phyloP scores from a whole-genome alignment of 805 yeast genomes.

The Saccharomycopsis sp. region DNA sequence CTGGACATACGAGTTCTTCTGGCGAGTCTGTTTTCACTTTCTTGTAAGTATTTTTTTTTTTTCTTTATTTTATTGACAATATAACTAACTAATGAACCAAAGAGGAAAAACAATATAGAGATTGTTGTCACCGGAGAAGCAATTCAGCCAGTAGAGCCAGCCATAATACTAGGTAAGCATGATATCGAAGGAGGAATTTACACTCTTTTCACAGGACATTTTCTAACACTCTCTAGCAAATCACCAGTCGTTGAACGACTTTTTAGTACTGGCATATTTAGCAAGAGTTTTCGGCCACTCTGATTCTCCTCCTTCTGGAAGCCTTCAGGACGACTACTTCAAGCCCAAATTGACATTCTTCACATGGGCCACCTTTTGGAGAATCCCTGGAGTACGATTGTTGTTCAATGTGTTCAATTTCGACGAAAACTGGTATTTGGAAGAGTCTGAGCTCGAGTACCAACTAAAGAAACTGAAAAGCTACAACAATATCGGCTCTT shows the following conservation, averaged over 20 bases:
- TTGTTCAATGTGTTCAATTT: conserved; percentile 41
- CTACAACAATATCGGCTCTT: conserved; percentile 28
- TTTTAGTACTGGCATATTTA: conserved; percentile 16
- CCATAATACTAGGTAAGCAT: conserved; percentile 9
- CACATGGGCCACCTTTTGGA: conserved; percentile 64
- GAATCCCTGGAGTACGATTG: conserved; percentile 48
- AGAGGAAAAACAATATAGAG: conserved; percentile 18
- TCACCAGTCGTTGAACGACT: conserved; percentile 17
- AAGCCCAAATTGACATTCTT: conserved; percentile 50
- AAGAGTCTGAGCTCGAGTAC: conserved; percentile 31
- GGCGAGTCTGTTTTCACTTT: conserved; percentile 14
- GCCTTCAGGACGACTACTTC: background rate
- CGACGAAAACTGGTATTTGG: conserved; percentile 63
- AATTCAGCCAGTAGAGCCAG: conserved; percentile 10
- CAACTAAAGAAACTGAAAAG: conserved; percentile 27
- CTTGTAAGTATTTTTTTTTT: conserved; percentile 9
- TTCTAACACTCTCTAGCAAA: conserved; percentile 4
- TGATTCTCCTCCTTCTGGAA: background rate
- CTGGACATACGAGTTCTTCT: conserved; percentile 9
- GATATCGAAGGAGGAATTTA: background rate
- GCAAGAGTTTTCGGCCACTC: conserved; percentile 4
- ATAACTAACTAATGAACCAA: background rate
- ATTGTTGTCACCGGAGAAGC: conserved; percentile 17
- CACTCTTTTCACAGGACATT: background rate
- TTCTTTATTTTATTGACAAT: background rate